Base-by-base conservation (phyloP, 768 basidiomycete genomes). In the Lactarius tabidus region DNA sequence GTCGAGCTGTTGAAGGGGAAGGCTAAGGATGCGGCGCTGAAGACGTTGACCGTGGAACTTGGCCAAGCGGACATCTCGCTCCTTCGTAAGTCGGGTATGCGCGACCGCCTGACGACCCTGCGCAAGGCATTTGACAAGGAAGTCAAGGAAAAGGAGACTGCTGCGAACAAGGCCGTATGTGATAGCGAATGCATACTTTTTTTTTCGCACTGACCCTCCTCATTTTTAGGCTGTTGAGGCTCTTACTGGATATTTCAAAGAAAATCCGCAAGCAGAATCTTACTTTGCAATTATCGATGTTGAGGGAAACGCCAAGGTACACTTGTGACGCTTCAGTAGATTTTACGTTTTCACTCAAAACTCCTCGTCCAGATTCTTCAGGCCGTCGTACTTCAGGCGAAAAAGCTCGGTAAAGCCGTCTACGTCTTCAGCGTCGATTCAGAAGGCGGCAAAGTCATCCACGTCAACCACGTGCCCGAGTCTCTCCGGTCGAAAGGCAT, bases 61-160 rank as follows among this genome's bases (percentile, higher is more conserved):
- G 88, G 86, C 53, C 91, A 93, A 74, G 84, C 90, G 10, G 90
- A 94, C 72, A 95, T 98, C 45, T 95, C 95, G 1, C 81, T 95
- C 39, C 77, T 96, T 61, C 81, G 82, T 67, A 98, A 97, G 76
- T 84, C 86, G 1, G 82, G 87, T 60, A 79, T 99, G 65, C 89
- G 85, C 70, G 90, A 95, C 56, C 85, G 85, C 31, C 80, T 94
- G 59, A 80, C 80, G 14, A 77, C 78, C 36, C 81, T 92, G 60
- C 87, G 92, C 59, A 94, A 94, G 75, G 84, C 88, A 5, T 87
- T 95, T 70, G 90, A 91, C 68, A 95, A 93, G 71, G 84, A 90
- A 72, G 78, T 82, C 67, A 98, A 94, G 76, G 95, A 93, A 68
- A 85, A 80, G 71, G 91, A 94, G 71, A 80, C 86, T 20, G 82